These are phyloP conservation scores for Tricholoma sp. DNA, from an alignment of 768 basidiomycete genomes.

Conservation along the genomic window DNA sequence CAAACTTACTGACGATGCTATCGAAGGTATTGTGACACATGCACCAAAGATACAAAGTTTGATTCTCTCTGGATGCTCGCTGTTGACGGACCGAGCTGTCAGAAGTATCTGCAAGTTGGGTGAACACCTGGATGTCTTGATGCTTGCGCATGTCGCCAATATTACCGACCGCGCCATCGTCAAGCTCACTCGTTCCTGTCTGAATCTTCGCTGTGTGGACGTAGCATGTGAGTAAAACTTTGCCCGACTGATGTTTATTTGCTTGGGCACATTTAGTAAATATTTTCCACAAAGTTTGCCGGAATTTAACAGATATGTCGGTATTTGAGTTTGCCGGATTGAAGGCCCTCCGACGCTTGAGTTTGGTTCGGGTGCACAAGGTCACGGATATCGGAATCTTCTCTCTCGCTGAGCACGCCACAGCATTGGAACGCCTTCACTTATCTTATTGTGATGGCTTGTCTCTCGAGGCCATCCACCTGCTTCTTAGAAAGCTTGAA, in stretches of 20 bases:
- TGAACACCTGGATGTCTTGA: conserved; percentile 70
- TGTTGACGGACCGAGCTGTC: conserved; percentile 68
- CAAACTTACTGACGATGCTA: conserved; percentile 67
- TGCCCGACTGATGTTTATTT: conserved; percentile 7
- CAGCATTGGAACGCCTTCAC: conserved; percentile 72
- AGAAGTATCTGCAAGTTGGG: conserved; percentile 67
- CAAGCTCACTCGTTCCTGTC: conserved; percentile 63
- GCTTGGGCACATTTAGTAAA: not conserved
- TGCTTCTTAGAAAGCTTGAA: conserved; percentile 54
- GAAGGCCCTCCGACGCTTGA: conserved; percentile 65
- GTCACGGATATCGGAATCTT: conserved; percentile 82
- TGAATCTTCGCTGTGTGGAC: conserved; percentile 75
- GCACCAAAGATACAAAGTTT: conserved; percentile 74
- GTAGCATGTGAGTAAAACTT: conserved; percentile 66
- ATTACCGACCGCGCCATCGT: conserved; percentile 78
- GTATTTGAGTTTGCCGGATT: conserved; percentile 76
- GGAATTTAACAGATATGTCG: conserved; percentile 77
- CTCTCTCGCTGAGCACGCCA: conserved; percentile 69
- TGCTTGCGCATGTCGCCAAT: conserved; percentile 71
- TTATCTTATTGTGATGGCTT: conserved; percentile 83
- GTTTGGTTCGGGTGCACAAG: conserved; percentile 74
- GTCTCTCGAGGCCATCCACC: conserved; percentile 69
- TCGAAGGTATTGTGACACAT: conserved; percentile 71
- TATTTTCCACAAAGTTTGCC: conserved; percentile 54
- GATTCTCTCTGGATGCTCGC: conserved; percentile 70